Evolutionary conservation across 192 early-diverging fungal genomes (phyloP), one percentile per base, ranked within the genome.

Genomic region (Dissophora ornata): DNA sequence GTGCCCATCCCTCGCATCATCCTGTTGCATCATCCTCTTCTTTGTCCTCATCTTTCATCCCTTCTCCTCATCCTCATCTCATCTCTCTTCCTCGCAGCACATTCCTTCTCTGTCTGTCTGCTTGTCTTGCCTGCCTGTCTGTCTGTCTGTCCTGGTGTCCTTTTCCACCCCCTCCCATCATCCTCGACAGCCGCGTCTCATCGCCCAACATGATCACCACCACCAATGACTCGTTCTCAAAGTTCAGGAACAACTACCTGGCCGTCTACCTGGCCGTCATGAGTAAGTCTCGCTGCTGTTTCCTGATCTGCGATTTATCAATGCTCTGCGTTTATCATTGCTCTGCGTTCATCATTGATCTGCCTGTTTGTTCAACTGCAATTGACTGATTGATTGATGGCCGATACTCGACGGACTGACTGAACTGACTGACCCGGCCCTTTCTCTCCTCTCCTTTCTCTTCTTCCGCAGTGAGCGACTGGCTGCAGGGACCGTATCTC

Each of bases 401-500:
- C 36, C 12, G 36, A 38, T 38, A n/a, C n/a, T n/a, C n/a, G n/a
- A n/a, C n/a, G n/a, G n/a, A n/a, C n/a, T n/a, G n/a, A n/a, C n/a
- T n/a, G n/a, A n/a, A n/a, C n/a, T n/a, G n/a, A n/a, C n/a, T n/a
- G n/a, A n/a, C n/a, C n/a, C n/a, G n/a, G n/a, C n/a, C n/a, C n/a
- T n/a, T n/a, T n/a, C n/a, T 55, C 53, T 12, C 53, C 16, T 22
- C 29, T 38, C 30, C 16, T 55, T 29, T 55, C 21, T n/a, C 33
- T 36, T 7, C 18, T 30, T 29, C 50, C 29, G 25, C 50, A 77
- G 73, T 77, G 57, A 71, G 81, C 36, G 85, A 87, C 45, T 87
- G 85, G 85, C 62, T 87, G 38, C 85, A 87, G 53, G 85, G 82
- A n/a, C 85, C 91, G 7, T 90, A 92, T 59, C 56, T 87, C 12